Evolutionary conservation across 176 grass and related monocot genomes (phyloP).

Genomic region (Triticum timopheevii): DNA sequence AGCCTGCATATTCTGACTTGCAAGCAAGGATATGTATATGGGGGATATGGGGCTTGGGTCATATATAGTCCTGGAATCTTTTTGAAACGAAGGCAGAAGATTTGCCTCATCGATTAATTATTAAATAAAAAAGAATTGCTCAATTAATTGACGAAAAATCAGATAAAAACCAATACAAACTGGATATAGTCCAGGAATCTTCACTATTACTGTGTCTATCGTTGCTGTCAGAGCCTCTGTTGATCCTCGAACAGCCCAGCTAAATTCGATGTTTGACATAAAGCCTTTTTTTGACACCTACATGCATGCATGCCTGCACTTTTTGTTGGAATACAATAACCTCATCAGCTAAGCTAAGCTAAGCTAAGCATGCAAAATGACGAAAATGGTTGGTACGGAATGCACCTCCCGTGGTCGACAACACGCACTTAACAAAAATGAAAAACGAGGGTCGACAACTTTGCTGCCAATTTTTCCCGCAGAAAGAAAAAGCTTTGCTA

Average conservation of each 20-base stretch:
- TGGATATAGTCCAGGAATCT: too few species aligned
- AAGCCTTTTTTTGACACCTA: background rate
- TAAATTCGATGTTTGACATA: background rate
- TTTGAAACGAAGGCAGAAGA: too few species aligned
- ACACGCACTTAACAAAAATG: too few species aligned
- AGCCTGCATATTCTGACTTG: background rate
- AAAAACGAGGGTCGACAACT: background rate
- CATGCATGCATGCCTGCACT: background rate
- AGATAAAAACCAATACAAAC: too few species aligned
- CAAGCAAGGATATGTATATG: slow-evolving; percentile 20
- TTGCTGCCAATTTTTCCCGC: background rate
- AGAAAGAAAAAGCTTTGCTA: too few species aligned
- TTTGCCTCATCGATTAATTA: too few species aligned
- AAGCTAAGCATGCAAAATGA: background rate
- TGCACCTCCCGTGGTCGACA: background rate
- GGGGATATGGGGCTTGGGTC: too few species aligned
- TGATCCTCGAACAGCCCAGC: background rate
- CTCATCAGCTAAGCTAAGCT: background rate
- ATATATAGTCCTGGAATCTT: too few species aligned
- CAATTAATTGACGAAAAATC: too few species aligned
- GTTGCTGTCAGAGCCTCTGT: background rate
- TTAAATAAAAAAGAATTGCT: too few species aligned
- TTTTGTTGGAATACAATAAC: background rate
- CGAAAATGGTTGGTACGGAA: background rate
- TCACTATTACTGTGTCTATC: too few species aligned